phyloP scores from a whole-genome alignment of 2,329 filamentous ascomycete species.

The Aspergillus sp. region DNA sequence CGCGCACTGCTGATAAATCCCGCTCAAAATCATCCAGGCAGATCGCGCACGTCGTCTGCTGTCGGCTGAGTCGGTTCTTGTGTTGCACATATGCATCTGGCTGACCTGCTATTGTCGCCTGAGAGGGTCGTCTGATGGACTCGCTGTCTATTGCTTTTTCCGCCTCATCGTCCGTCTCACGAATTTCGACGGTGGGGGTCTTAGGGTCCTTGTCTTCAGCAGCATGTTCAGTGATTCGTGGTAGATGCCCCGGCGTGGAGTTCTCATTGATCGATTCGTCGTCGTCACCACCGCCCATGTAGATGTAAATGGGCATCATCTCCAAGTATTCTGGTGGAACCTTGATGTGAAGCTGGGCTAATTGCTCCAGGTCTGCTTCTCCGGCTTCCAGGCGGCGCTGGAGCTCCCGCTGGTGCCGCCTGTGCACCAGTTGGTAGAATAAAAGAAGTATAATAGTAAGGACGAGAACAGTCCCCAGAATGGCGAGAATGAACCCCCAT shows the following conservation, averaged over 20 bases:
- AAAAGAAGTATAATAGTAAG: constrained; percentile 67
- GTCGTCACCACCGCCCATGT: constrained; percentile 48
- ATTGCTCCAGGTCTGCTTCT: constrained; percentile 80
- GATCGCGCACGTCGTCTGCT: constrained; percentile 84
- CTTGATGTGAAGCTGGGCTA: constrained; percentile 79
- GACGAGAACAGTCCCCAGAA: constrained; percentile 74
- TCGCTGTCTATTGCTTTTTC: not conserved
- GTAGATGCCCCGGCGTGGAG: not conserved
- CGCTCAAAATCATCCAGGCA: constrained; percentile 80
- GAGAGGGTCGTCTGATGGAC: not conserved
- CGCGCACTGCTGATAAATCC: constrained; percentile 71
- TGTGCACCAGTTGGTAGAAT: constrained; percentile 76
- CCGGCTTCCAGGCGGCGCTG: constrained; percentile 71
- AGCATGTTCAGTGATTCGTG: not conserved
- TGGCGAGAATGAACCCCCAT: constrained; percentile 79
- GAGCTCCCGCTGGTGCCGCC: constrained; percentile 66
- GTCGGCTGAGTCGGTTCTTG: constrained; percentile 48
- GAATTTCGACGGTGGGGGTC: not conserved
- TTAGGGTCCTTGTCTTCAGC: not conserved
- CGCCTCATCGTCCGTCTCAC: not conserved
- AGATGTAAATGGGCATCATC: constrained; percentile 76
- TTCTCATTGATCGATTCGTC: not conserved
- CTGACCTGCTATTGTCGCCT: not conserved
- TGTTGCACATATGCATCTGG: constrained; percentile 7
- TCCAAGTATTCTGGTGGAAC: constrained; percentile 73